Percentiles rank a stretch among this genome's conserved stretches.
phyloP scores from a whole-genome alignment of 2,329 filamentous ascomycete species.

The Seiridium cupressi region DNA sequence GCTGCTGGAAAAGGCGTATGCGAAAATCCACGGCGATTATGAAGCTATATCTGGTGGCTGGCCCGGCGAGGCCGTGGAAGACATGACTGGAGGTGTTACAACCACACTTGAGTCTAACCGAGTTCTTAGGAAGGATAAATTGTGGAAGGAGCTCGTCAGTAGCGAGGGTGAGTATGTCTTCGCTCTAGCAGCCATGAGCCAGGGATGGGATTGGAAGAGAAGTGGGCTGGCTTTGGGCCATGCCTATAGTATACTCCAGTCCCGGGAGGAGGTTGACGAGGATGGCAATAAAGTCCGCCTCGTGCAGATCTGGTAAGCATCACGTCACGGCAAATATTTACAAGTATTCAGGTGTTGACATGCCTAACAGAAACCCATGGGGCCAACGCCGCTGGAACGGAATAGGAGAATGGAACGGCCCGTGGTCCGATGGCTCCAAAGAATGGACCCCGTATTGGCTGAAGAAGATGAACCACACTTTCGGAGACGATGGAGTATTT shows the following conservation, averaged over 20 bases:
- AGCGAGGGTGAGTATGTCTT: conserved; percentile 69
- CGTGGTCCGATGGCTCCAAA: conserved; percentile 71
- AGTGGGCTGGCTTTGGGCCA: conserved; percentile 44
- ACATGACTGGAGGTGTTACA: conserved; percentile 52
- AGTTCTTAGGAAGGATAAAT: conserved; percentile 64
- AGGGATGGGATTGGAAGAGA: conserved; percentile 23
- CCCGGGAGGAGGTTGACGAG: conserved; percentile 41
- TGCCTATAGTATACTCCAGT: conserved; percentile 50
- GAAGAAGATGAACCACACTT: conserved; percentile 61
- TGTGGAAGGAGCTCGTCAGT: conserved; percentile 68
- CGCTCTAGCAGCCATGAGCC: conserved; percentile 34
- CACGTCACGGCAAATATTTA: not conserved
- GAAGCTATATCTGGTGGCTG: conserved; percentile 66
- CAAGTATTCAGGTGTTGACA: not conserved
- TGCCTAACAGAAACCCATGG: conserved; percentile 63
- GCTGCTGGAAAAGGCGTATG: conserved; percentile 71
- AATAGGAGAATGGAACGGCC: conserved; percentile 64
- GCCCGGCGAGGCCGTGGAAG: conserved; percentile 49
- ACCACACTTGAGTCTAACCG: conserved; percentile 54
- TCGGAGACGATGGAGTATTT: conserved; percentile 63
- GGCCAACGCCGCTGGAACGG: conserved; percentile 48
- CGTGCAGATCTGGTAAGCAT: conserved; percentile 40
- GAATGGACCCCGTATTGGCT: conserved; percentile 77
- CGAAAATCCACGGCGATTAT: conserved; percentile 75
- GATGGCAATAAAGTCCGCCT: conserved; percentile 36